phyloP scores from a whole-genome alignment of 345 rosid species.

The Excoecaria agallocha region DNA sequence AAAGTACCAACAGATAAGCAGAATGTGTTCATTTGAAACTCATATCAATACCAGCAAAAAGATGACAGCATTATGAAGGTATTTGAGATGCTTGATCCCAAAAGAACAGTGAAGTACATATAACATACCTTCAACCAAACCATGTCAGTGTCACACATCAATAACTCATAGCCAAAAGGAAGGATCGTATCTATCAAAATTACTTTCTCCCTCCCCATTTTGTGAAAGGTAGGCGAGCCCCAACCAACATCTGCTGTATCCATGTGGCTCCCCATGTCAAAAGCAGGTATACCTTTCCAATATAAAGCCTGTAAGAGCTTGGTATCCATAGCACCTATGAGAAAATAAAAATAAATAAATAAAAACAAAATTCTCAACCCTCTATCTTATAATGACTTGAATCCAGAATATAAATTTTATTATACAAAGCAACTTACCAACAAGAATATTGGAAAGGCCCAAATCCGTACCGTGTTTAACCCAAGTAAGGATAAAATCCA shows the following conservation, averaged over 20 bases:
- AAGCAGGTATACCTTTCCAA: slow-evolving; percentile 96
- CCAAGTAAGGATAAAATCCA: slow-evolving; percentile 98
- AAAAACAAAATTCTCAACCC: not conserved
- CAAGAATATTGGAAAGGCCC: slow-evolving; percentile 77
- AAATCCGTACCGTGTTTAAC: slow-evolving; percentile 85
- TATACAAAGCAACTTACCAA: slow-evolving; percentile 50
- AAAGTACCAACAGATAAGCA: not conserved
- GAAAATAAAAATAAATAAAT: not conserved
- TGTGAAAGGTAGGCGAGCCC: slow-evolving; percentile 97
- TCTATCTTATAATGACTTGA: not conserved
- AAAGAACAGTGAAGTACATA: not conserved
- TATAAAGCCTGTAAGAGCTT: slow-evolving; percentile 86
- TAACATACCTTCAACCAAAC: slow-evolving; percentile 87
- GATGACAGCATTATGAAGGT: not conserved
- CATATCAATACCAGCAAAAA: not conserved
- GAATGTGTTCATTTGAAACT: not conserved
- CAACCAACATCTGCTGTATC: slow-evolving; percentile 94
- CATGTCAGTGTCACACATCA: slow-evolving; percentile 99
- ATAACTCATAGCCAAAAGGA: slow-evolving; percentile 77
- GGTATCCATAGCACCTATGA: slow-evolving; percentile 92
- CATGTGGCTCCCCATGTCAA: slow-evolving; percentile 98
- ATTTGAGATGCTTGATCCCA: not conserved
- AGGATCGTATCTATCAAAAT: slow-evolving; percentile 79
- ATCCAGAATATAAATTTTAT: not conserved
- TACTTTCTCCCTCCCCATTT: slow-evolving; percentile 99